A percentile compares a stretch with the other conserved stretches of the same genome.
Evolutionary conservation across 2,329 filamentous ascomycete genomes (phyloP).

Genomic region (Colletotrichum musae): DNA sequence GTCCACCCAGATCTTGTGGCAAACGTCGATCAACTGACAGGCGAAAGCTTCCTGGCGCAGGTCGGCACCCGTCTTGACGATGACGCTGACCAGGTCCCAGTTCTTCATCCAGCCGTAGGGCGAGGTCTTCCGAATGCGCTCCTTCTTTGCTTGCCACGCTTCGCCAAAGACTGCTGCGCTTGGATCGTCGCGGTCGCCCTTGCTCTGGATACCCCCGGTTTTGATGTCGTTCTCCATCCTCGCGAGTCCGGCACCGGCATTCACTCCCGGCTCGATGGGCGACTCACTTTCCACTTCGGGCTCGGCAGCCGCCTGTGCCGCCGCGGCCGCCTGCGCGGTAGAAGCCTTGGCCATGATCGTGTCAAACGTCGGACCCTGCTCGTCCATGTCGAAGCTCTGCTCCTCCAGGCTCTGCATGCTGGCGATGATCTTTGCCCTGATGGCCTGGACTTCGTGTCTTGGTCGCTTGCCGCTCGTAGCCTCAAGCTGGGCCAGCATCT

Average conservation of each 20-base stretch:
- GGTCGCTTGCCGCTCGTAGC: constrained; percentile 85
- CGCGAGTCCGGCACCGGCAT: constrained; percentile 81
- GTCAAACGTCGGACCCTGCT: constrained; percentile 82
- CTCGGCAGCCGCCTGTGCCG: constrained; percentile 55
- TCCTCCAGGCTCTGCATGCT: constrained; percentile 92
- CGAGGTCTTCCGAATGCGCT: constrained; percentile 85
- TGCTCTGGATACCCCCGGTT: constrained; percentile 85
- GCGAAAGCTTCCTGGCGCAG: constrained; percentile 89
- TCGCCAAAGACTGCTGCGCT: constrained; percentile 90
- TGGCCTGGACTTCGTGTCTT: constrained; percentile 84
- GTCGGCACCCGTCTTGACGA: constrained; percentile 89
- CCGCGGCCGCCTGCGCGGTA: constrained; percentile 64
- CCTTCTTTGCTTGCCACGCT: constrained; percentile 87
- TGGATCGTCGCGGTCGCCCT: constrained; percentile 87
- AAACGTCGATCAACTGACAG: constrained; percentile 86
- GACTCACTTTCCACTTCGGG: constrained; percentile 71
- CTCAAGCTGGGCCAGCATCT: constrained; percentile 89
- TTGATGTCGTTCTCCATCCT: constrained; percentile 93
- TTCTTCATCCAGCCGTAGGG: constrained; percentile 93
- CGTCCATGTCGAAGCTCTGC: constrained; percentile 83
- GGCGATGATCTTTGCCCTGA: constrained; percentile 88
- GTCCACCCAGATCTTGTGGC: constrained; percentile 85
- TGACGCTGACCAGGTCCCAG: constrained; percentile 89
- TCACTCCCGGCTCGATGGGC: constrained; percentile 67
- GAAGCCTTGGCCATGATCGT: constrained; percentile 83